A percentile compares a stretch with the other conserved stretches of the same genome.
Evolutionary conservation across 164 flowering plant species (phyloP).

Genomic region (Piper longum): DNA sequence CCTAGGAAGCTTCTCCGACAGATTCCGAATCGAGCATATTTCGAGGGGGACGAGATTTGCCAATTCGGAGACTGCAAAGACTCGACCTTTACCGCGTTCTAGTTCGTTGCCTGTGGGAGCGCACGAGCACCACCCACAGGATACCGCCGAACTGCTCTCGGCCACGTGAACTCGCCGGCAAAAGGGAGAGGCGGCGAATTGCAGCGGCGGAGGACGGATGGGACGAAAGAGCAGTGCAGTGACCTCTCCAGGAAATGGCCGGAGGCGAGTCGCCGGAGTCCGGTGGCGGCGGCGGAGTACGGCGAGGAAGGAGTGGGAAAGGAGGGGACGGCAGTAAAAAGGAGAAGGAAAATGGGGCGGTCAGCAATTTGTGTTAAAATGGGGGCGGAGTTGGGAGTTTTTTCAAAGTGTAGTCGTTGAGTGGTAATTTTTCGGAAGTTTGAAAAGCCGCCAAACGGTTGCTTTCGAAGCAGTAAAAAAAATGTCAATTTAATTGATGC

Average conservation of each 20-base stretch:
- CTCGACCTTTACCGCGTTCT: neutral
- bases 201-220: too few relatives aligned
- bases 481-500: too few relatives aligned
- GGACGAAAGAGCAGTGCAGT: too few relatives aligned
- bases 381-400: neutral
- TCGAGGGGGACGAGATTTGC: neutral
- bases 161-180: too few relatives aligned
- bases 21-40: neutral
- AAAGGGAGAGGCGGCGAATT: too few relatives aligned
- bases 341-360: neutral
- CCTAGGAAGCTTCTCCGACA: neutral
- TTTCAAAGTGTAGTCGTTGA: neutral
- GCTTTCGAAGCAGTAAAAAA: too few relatives aligned
- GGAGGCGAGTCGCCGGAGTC: too few relatives aligned
- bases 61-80: neutral
- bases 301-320: neutral
- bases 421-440: neutral
- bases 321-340: neutral
- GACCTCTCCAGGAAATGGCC: too few relatives aligned
- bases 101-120: neutral
- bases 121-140: too few relatives aligned
- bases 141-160: too few relatives aligned
- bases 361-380: neutral
- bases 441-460: too few relatives aligned
- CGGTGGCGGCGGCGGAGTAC: neutral